Percentiles rank a stretch among this genome's conserved stretches.
These are phyloP conservation scores for Berkeleyomyces basicola DNA, from an alignment of 2,329 filamentous ascomycete species.

Conservation along the genomic window DNA sequence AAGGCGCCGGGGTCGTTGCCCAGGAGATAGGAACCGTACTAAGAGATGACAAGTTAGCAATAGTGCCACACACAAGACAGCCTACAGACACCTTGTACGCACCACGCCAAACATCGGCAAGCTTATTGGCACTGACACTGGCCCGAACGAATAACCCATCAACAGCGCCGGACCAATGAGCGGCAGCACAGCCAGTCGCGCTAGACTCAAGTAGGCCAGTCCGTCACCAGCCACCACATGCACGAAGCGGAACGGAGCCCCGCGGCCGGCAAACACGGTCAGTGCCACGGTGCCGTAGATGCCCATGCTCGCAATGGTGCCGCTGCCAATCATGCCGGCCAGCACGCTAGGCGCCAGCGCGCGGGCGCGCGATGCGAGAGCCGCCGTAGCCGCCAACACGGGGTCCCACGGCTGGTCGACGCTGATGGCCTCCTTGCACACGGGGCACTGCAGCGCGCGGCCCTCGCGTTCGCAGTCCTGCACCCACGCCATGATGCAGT, in stretches of 20 bases:
- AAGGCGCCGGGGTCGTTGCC: conserved; percentile 29
- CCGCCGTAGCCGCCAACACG: conserved; percentile 49
- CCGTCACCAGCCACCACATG: conserved; percentile 17
- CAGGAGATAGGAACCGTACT: conserved; percentile 33
- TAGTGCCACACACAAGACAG: background rate
- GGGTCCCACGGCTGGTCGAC: conserved; percentile 59
- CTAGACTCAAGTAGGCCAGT: conserved; percentile 13
- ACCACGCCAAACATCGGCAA: conserved; percentile 18
- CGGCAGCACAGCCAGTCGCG: conserved; percentile 22
- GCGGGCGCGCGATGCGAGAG: conserved; percentile 38
- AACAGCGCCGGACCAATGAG: conserved; percentile 31
- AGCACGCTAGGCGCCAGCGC: conserved; percentile 45
- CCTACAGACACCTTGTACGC: background rate
- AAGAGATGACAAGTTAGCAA: conserved; percentile 21
- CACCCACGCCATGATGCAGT: conserved; percentile 81
- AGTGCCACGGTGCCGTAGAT: conserved; percentile 36
- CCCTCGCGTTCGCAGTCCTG: conserved; percentile 60
- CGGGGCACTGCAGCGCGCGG: conserved; percentile 63
- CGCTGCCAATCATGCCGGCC: conserved; percentile 27
- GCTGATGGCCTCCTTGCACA: conserved; percentile 70
- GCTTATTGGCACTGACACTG: conserved; percentile 26
- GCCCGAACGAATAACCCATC: conserved; percentile 28
- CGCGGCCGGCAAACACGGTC: conserved; percentile 34
- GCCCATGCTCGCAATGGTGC: conserved; percentile 34
- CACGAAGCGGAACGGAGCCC: conserved; percentile 28